Evolutionary conservation across 1,139 yeast species (phyloP).

Genomic region (Suhomyces choctaworum): DNA sequence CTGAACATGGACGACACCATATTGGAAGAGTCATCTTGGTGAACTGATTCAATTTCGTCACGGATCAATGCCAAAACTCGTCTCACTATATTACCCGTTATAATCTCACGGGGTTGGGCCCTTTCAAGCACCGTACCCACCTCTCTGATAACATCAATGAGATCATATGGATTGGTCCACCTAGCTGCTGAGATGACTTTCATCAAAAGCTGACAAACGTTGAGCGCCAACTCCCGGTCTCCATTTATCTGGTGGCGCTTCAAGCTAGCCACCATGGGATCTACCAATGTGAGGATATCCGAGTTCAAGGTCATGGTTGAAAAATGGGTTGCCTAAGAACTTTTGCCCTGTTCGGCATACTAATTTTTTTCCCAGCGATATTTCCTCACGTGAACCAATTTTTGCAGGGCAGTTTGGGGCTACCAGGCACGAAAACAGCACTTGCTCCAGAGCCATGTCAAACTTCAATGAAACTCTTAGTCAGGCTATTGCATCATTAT

Average conservation of each 20-base stretch:
- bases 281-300: conserved; percentile 40
- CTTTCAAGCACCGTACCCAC: conserved; percentile 59
- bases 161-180: conserved; percentile 77
- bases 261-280: conserved; percentile 43
- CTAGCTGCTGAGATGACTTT: conserved; percentile 87
- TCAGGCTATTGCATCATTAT: conserved; percentile 32
- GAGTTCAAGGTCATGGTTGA: conserved; percentile 24
- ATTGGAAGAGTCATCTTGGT: conserved; percentile 28
- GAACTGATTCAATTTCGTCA: conserved; percentile 74
- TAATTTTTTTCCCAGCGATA: conserved; percentile 1
- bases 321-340: background rate
- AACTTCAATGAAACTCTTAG: conserved; percentile 25
- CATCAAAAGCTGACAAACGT: conserved; percentile 82
- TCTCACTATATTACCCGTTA: conserved; percentile 88
- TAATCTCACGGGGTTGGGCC: conserved; percentile 77
- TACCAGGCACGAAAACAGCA: no score
- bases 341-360: background rate
- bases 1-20: conserved; percentile 88
- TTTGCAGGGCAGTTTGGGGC: background rate
- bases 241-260: conserved; percentile 76
- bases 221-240: conserved; percentile 77
- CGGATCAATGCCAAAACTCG: conserved; percentile 85
- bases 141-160: conserved; percentile 66
- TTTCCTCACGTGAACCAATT: background rate
- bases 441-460: no score